phyloP scores from a whole-genome alignment of 208 protist species.

The Acanthamoeba triangularis region DNA sequence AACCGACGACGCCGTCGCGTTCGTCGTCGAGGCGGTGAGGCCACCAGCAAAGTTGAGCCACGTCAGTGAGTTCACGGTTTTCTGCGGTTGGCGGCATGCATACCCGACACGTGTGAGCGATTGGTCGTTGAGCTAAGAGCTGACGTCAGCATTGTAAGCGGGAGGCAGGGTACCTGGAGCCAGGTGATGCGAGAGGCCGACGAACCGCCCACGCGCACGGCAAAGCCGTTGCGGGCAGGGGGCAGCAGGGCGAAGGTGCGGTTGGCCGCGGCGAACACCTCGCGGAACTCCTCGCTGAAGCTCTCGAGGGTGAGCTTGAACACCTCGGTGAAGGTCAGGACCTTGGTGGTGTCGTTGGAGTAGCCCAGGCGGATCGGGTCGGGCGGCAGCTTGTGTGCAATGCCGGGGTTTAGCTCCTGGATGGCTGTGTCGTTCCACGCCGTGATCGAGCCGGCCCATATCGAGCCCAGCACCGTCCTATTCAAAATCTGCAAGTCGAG shows the following conservation, averaged over 20 bases:
- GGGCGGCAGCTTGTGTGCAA: conserved; percentile 31
- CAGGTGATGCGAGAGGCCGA: background rate
- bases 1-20: too few species aligned
- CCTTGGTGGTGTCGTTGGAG: background rate
- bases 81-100: background rate
- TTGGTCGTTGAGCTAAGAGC: background rate
- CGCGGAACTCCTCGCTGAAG: background rate
- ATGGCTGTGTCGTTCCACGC: background rate
- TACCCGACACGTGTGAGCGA: too few species aligned
- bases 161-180: background rate
- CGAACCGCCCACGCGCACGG: background rate
- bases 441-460: conserved; percentile 54
- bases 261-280: background rate
- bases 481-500: background rate
- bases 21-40: background rate
- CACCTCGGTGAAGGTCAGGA: background rate
- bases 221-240: background rate
- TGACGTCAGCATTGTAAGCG: background rate
- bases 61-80: background rate
- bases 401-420: conserved; percentile 41
- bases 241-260: background rate
- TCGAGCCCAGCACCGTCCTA: background rate
- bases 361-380: background rate
- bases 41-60: background rate
- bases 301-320: conserved; percentile 1